Evolutionary conservation across 1,284 basidiomycete species (phyloP), one percentile per base, ranked within the genome.

Genomic region (Puccinia coronata): DNA sequence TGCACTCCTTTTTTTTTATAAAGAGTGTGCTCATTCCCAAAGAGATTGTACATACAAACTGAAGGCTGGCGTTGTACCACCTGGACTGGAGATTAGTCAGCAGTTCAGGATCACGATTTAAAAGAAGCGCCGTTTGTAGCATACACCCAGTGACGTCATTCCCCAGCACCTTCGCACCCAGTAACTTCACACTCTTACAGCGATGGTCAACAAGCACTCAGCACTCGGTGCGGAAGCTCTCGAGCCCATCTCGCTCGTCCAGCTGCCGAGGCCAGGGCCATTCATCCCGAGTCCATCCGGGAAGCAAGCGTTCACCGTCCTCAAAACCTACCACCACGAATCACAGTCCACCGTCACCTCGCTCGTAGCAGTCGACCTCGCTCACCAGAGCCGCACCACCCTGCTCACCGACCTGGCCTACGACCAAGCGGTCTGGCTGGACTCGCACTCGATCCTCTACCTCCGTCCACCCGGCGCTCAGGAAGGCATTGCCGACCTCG

Each of bases 341-440:
- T 43, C 16, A 43, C 63, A 51, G 72, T 41, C 36, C 41, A 47
- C 55, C n/a, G 25, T 49, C n/a, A 72, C 31, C 43, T 80, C 78
- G 65, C 69, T 80, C 23, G 12, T n/a, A 28, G 51, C 59, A 9
- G 51, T 80, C 57, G 41, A 80, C 14, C 69, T 80, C 28, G 39
- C 63, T 20, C 28, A 71, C 9, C 25, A 61, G 55, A 20, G 34
- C 36, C 28, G 43, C 53, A 41, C 28, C 18, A 49, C 47, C 18
- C 18, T 73, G 2, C 28, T 73, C 18, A 57, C 49, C 31, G 28
- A 80, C 65, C 57, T 80, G 20, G 43, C 61, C 18, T 72, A 80
- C 43, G 28, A 55, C 18, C 55, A 80, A 73, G 78, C 70, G 1
- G 43, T 80, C 36, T 80, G 78, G 78, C 31, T 80, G 28, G 70